phyloP scores from a whole-genome alignment of 2,329 filamentous ascomycete species.

The Neonectria ditissima region DNA sequence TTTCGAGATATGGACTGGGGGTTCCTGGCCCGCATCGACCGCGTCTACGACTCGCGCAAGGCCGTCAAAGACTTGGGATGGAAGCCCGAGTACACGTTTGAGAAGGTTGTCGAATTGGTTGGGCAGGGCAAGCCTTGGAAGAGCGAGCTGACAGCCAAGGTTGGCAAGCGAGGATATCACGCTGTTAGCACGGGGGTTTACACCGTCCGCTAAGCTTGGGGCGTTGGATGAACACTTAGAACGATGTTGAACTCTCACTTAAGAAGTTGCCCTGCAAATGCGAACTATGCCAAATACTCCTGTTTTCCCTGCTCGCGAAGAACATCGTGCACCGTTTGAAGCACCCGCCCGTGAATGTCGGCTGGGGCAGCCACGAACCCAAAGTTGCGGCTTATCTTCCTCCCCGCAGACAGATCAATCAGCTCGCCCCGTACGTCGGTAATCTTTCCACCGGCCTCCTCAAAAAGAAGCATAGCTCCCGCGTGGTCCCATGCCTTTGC shows the following conservation, averaged over 20 bases:
- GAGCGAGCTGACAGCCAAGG: conserved; percentile 53
- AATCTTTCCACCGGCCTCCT: conserved; percentile 66
- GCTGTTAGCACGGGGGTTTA: conserved; percentile 57
- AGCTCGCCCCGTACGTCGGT: conserved; percentile 65
- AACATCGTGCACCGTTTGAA: conserved; percentile 82
- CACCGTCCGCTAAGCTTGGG: conserved; percentile 47
- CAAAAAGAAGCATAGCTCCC: conserved; percentile 69
- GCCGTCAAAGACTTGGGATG: conserved; percentile 57
- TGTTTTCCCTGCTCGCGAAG: conserved; percentile 58
- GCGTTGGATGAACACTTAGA: background rate
- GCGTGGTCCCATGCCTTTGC: conserved; percentile 72
- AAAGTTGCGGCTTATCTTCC: conserved; percentile 63
- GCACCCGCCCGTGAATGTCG: conserved; percentile 56
- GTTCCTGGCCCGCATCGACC: conserved; percentile 54
- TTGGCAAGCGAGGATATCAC: conserved; percentile 61
- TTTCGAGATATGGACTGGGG: conserved; percentile 52
- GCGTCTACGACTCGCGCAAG: conserved; percentile 59
- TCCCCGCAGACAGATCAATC: conserved; percentile 62
- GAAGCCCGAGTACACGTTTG: conserved; percentile 57
- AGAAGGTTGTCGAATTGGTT: conserved; percentile 50
- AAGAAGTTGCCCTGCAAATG: background rate
- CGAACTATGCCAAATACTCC: conserved; percentile 32
- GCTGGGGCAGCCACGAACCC: conserved; percentile 67
- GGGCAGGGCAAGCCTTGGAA: conserved; percentile 51
- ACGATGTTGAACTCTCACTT: background rate